Conservation (phyloP, 257 asterid genomes). For the Solanum corneliomulleri region DNA sequence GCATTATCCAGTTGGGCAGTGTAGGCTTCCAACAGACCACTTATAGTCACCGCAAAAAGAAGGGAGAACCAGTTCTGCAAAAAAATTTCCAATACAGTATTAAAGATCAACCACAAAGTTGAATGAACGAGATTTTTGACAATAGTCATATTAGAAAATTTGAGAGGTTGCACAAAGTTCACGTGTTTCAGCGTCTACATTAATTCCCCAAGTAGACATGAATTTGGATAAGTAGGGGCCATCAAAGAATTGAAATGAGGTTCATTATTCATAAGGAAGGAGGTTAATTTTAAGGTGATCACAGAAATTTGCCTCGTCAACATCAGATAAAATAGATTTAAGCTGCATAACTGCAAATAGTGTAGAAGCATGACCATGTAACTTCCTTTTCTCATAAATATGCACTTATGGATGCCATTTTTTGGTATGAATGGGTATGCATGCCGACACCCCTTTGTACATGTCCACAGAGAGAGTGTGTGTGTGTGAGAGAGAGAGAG, state of each 20-base stretch:
- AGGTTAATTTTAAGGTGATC: background rate
- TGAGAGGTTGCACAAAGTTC: background rate
- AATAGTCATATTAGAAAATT: background rate
- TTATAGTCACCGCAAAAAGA: conserved; percentile 61
- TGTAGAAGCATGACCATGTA: background rate
- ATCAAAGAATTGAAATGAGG: background rate
- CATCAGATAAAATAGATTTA: background rate
- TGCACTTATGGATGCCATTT: background rate
- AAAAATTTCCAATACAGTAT: background rate
- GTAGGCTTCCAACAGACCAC: conserved; percentile 90
- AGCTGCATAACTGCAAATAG: background rate
- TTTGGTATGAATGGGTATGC: background rate
- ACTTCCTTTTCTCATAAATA: background rate
- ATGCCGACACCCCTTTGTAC: background rate
- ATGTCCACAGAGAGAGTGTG: background rate
- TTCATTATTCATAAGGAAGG: background rate
- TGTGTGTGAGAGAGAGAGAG: conserved; percentile 13
- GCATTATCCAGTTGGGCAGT: conserved; percentile 97
- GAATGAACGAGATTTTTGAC: background rate
- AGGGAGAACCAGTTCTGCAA: conserved; percentile 86
- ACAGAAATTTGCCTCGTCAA: background rate
- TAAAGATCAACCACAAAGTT: conserved; percentile 7
- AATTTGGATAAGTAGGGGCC: background rate
- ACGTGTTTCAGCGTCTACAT: background rate
- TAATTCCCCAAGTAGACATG: background rate